A percentile compares a stretch with the other conserved stretches of the same genome.
Evolutionary conservation across 2,329 filamentous ascomycete species (phyloP).

Genomic region (Neospermospora avenae): DNA sequence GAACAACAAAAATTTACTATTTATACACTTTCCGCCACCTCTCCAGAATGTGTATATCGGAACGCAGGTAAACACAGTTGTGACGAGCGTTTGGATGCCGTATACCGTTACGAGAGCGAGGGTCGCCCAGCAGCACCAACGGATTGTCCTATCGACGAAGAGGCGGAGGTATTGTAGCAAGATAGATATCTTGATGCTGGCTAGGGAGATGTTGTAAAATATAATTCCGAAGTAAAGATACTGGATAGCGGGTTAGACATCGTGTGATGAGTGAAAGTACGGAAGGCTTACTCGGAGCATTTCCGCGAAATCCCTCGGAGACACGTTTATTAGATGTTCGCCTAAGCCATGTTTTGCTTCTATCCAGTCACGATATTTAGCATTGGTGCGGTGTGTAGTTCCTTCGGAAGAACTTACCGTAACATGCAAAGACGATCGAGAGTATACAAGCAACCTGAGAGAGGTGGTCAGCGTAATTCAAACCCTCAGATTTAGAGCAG

Average conservation of each 20-base stretch:
- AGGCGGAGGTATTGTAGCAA: slow-evolving; percentile 41
- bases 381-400: not conserved
- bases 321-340: slow-evolving; percentile 21
- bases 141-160: slow-evolving; percentile 33
- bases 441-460: slow-evolving; percentile 8
- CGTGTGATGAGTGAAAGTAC: not conserved
- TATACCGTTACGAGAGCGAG: slow-evolving; percentile 15
- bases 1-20: slow-evolving; percentile 19
- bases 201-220: slow-evolving; percentile 37
- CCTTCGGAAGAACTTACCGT: not conserved
- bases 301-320: slow-evolving; percentile 16
- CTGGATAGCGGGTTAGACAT: slow-evolving; percentile 14
- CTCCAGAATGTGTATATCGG: slow-evolving; percentile 22
- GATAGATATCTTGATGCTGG: slow-evolving; percentile 39
- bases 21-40: slow-evolving; percentile 8
- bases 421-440: slow-evolving; percentile 4
- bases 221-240: slow-evolving; percentile 36
- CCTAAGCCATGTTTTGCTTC: slow-evolving; percentile 30
- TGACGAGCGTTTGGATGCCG: slow-evolving; percentile 14
- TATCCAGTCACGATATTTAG: slow-evolving; percentile 9
- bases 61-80: slow-evolving; percentile 17
- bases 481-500: not conserved
- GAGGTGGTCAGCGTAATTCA: not conserved
- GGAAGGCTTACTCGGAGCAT: slow-evolving; percentile 25
- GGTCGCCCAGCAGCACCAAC: slow-evolving; percentile 13